A percentile compares a stretch with the other conserved stretches of the same genome.
Conservation (phyloP, 495 filamentous ascomycete genomes). For the Thozetella sp. region DNA sequence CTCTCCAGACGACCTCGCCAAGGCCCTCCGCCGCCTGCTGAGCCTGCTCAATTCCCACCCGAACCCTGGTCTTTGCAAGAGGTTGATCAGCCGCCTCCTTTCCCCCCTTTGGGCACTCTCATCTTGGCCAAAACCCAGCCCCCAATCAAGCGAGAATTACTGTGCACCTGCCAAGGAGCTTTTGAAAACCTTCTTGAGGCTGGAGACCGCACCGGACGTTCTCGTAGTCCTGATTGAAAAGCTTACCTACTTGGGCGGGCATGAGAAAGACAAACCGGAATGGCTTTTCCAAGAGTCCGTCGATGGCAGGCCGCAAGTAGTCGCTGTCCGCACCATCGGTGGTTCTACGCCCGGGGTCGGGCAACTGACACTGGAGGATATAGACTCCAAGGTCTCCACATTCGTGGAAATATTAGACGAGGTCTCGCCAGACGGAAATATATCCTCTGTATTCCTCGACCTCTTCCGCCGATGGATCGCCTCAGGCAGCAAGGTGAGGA, state of each 20-base stretch:
- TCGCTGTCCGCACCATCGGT: constrained; percentile 9
- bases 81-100: constrained; percentile 64
- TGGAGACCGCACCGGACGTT: constrained; percentile 43
- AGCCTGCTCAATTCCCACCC: constrained; percentile 66
- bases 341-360: neutral
- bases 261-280: constrained; percentile 18
- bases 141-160: constrained; percentile 26
- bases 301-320: constrained; percentile 28
- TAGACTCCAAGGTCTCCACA: constrained; percentile 52
- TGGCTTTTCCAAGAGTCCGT: constrained; percentile 35
- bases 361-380: constrained; percentile 14
- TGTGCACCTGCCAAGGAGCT: constrained; percentile 38
- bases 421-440: constrained; percentile 56
- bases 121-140: constrained; percentile 42
- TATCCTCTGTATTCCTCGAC: constrained; percentile 64
- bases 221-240: constrained; percentile 40
- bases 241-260: constrained; percentile 38
- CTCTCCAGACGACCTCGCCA: constrained; percentile 36
- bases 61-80: constrained; percentile 72
- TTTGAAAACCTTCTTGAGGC: constrained; percentile 43
- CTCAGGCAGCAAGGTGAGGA: constrained; percentile 18
- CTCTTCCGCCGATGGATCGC: constrained; percentile 65
- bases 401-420: constrained; percentile 56
- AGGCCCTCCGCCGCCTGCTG: constrained; percentile 58
- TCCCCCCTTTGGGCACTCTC: constrained; percentile 72